Evolutionary conservation across 805 yeast genomes (phyloP), one percentile per base, ranked within the genome.

Genomic region (Yamadazyma paraphyllophila): DNA sequence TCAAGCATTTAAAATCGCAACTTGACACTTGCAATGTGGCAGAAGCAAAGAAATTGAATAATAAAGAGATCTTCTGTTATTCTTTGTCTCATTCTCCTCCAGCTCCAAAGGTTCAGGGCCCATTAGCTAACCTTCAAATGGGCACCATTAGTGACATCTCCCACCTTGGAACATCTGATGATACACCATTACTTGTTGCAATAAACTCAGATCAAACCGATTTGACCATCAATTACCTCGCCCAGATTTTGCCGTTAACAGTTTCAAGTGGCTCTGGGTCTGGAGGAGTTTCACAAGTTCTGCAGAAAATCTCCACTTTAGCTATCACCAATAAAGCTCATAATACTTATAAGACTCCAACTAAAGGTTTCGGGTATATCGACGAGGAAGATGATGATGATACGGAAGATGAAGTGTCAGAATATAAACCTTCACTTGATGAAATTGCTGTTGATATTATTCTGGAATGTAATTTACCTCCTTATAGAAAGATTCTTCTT

Each of bases 231-330:
- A 29, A 39, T 4, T 62, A 57, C 39, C 50, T 44, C 24, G 57
- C 56, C n/a, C 72, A 67, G 46, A 46, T 62, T 14, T 49, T 45
- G 15, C 68, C 72, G 2, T 49, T 65, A 7, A 25, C 16, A 15
- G 33, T 10, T 14, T 20, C 36, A 41, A 31, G 15, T 20, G 6
- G 24, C 3, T 20, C 24, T 20, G 24, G 24, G 6, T 6, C 24
- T 6, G 6, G 6, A 20, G 24, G 6, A 6, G 6, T 20, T 20
- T 20, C 24, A 20, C 6, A 20, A 6, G 24, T 20, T 20, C 24
- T 20, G 24, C 24, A 20, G 6, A 20, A 20, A 6, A 20, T 20
- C 3, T 20, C 24, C 11, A 10, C 32, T 14, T 20, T 17, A 6
- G 29, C 17, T 30, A 7, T 11, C 16, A 17, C 26, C 6, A 13